Percentiles rank a stretch among this genome's conserved stretches.
Evolutionary conservation across 2,329 filamentous ascomycete genomes (phyloP).

Genomic region (Plectosphaerella cucumerina): DNA sequence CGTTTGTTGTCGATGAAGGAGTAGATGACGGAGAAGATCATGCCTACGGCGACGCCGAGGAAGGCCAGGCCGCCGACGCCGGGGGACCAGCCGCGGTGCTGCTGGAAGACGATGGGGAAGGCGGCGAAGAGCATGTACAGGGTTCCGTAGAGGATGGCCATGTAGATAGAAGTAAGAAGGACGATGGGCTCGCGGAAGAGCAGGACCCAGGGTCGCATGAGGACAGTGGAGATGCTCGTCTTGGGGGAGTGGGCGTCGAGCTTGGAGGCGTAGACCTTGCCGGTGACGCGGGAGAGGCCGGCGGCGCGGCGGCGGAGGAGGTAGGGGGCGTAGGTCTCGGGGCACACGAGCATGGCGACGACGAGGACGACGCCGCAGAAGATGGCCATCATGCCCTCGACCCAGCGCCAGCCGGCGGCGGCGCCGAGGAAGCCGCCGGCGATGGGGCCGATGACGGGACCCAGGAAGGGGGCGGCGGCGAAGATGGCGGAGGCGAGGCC

Average conservation of each 20-base stretch:
- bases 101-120: constrained; percentile 59
- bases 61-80: constrained; percentile 60
- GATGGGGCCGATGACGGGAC: constrained; percentile 56
- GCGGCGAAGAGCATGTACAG: constrained; percentile 52
- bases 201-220: constrained; percentile 61
- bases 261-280: constrained; percentile 51
- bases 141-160: constrained; percentile 54
- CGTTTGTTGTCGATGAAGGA: constrained; percentile 49
- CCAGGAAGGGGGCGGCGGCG: constrained; percentile 59
- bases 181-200: constrained; percentile 66
- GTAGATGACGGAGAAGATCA: constrained; percentile 52
- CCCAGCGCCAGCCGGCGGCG: constrained; percentile 60
- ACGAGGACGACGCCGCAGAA: constrained; percentile 56
- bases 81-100: constrained; percentile 50
- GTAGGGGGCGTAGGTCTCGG: constrained; percentile 57
- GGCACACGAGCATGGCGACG: constrained; percentile 40
- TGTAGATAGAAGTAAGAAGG: constrained; percentile 58
- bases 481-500: constrained; percentile 58
- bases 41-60: constrained; percentile 60
- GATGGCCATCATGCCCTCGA: constrained; percentile 57
- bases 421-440: constrained; percentile 59
- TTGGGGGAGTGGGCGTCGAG: constrained; percentile 38
- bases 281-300: constrained; percentile 45
- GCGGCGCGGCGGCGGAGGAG: constrained; percentile 49
- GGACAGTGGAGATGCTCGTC: constrained; percentile 40